Evolutionary conservation across 1,139 yeast genomes (phyloP).

Genomic region (Sugiyamaella xylanicola): DNA sequence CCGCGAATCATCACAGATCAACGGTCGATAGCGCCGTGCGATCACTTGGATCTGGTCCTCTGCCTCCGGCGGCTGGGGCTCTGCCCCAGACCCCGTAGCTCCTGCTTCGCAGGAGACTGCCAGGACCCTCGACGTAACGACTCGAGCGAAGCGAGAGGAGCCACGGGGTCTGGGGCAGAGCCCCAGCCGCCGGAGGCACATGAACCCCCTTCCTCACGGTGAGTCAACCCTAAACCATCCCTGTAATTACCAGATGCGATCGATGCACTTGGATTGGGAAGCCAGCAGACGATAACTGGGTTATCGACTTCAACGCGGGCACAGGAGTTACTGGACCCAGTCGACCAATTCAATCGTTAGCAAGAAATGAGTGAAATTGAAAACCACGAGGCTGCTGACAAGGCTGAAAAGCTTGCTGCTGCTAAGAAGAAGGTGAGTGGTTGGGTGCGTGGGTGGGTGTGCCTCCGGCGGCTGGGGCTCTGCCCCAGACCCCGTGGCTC

Average conservation of each 20-base stretch:
- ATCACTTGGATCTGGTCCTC: no score
- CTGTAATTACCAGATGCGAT: conserved; percentile 11
- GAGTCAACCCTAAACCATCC: conserved; percentile 3
- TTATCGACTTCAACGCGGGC: background rate
- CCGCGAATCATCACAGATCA: background rate
- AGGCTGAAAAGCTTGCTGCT: conserved; percentile 62
- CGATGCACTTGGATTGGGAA: no score
- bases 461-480: no score
- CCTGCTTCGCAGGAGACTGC: no score
- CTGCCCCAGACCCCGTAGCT: no score
- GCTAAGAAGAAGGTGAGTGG: conserved; percentile 62
- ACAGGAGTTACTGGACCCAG: background rate
- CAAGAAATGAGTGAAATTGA: conserved; percentile 10
- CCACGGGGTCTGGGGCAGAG: background rate
- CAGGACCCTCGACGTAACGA: no score
- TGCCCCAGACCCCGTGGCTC: no score
- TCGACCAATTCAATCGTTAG: background rate
- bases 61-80: no score
- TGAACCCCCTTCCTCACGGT: background rate
- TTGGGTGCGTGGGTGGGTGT: no score
- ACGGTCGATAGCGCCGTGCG: background rate
- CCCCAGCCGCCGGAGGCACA: background rate
- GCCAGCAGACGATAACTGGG: background rate
- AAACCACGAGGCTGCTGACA: conserved; percentile 37
- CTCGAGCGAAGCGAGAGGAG: background rate